A percentile compares a stretch with the other conserved stretches of the same genome.
Evolutionary conservation across 129 eudicot species (phyloP).

Genomic region (Helianthus tuberosus): DNA sequence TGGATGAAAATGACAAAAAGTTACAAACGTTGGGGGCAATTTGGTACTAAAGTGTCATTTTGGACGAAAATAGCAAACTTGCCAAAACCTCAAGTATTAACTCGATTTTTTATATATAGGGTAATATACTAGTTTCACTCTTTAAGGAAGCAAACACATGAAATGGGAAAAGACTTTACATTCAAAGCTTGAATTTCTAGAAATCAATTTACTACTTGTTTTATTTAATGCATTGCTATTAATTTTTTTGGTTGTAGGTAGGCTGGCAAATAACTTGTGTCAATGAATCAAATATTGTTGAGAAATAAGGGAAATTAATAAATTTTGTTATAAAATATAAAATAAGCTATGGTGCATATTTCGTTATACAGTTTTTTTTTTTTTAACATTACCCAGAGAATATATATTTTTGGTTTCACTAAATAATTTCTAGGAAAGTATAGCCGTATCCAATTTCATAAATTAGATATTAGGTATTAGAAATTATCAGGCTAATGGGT

Average conservation of each 20-base stretch:
- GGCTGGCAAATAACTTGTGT: conserved; percentile 18
- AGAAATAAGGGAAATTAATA: not conserved
- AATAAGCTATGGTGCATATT: not conserved
- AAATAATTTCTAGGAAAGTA: not conserved
- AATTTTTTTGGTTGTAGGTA: conserved; percentile 8
- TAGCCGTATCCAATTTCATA: not conserved
- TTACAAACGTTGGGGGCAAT: too few relatives aligned
- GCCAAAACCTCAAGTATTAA: too few relatives aligned
- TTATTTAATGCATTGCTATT: conserved; percentile 8
- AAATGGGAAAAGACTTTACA: not conserved
- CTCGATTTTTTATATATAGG: too few relatives aligned
- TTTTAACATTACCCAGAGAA: too few relatives aligned
- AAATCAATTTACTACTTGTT: not conserved
- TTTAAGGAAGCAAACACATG: not conserved
- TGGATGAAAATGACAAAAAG: too few relatives aligned
- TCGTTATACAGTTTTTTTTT: not conserved
- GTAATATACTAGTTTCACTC: too few relatives aligned
- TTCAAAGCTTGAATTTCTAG: conserved; percentile 10
- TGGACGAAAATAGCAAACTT: too few relatives aligned
- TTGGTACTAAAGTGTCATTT: too few relatives aligned
- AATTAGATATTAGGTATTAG: too few relatives aligned
- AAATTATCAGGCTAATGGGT: too few relatives aligned
- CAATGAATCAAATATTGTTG: conserved; percentile 8
- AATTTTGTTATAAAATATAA: not conserved
- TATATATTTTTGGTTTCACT: not conserved